A percentile compares a stretch with the other conserved stretches of the same genome.
phyloP scores from a whole-genome alignment of 2,329 filamentous ascomycete genomes.

The Trichoderma hamatum region DNA sequence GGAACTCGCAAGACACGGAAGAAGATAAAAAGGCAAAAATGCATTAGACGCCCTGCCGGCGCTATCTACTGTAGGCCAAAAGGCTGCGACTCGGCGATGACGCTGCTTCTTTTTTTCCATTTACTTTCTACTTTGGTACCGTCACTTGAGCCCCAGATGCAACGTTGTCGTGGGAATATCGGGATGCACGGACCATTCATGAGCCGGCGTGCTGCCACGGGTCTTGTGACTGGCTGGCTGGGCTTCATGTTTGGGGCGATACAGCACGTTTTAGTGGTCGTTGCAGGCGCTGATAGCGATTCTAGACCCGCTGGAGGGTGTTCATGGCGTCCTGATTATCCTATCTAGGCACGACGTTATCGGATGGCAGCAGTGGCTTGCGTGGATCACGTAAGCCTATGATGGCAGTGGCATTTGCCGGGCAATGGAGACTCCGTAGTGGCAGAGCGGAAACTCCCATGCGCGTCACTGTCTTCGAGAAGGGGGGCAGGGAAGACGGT shows the following conservation, averaged over 20 bases:
- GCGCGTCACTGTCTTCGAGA: background rate
- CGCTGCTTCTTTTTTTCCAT: background rate
- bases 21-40: background rate
- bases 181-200: conserved; percentile 27
- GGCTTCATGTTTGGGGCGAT: background rate
- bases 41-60: background rate
- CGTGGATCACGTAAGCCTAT: background rate
- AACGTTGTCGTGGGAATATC: conserved; percentile 27
- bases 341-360: background rate
- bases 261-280: background rate
- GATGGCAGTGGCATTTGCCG: background rate
- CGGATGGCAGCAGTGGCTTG: background rate
- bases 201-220: conserved; percentile 22
- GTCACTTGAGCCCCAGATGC: conserved; percentile 20
- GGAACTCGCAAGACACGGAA: background rate
- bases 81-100: background rate
- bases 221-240: conserved; percentile 3
- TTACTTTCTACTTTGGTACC: background rate
- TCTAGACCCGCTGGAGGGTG: background rate
- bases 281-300: conserved; percentile 1
- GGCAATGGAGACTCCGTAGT: background rate
- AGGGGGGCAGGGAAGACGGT: background rate
- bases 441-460: background rate
- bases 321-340: background rate
- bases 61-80: background rate